A percentile compares a stretch with the other conserved stretches of the same genome.
Evolutionary conservation across 306 rosid genomes (phyloP).

Genomic region (Pterocarpus macrocarpus): DNA sequence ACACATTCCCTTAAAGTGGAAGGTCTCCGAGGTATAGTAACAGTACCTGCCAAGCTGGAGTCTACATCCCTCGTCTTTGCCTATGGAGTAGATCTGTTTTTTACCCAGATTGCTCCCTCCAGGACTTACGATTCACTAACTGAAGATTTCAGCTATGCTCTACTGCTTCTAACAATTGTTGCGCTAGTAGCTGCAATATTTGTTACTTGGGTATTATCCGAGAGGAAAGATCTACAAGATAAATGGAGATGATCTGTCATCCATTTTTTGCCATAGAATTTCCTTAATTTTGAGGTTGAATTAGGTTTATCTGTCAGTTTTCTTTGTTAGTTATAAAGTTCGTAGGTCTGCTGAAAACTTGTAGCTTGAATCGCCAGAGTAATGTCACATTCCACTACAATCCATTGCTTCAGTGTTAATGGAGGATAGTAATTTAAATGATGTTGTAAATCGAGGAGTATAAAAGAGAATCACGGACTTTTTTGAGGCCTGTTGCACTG

Average conservation of each 20-base stretch:
- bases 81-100: constrained; percentile 93
- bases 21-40: constrained; percentile 82
- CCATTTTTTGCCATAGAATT: constrained; percentile 21
- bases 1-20: constrained; percentile 90
- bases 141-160: constrained; percentile 98
- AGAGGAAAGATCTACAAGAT: constrained; percentile 90
- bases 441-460: constrained; percentile 60
- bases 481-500: constrained; percentile 17
- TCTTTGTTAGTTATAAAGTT: constrained; percentile 39
- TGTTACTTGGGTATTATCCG: constrained; percentile 84
- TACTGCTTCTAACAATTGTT: constrained; percentile 91
- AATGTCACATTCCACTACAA: constrained; percentile 56
- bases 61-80: constrained; percentile 91
- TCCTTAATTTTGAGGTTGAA: constrained; percentile 33
- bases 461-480: constrained; percentile 43
- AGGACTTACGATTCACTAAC: constrained; percentile 96
- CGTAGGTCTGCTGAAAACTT: constrained; percentile 37
- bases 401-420: constrained; percentile 41
- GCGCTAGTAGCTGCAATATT: constrained; percentile 89
- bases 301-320: constrained; percentile 47
- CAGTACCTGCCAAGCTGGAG: constrained; percentile 94
- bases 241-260: constrained; percentile 84
- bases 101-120: constrained; percentile 90
- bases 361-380: constrained; percentile 50
- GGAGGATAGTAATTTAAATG: constrained; percentile 47